A percentile compares a stretch with the other conserved stretches of the same genome.
Conservation (phyloP, 2,329 filamentous ascomycete species). For the Pseudogymnoascus sp. region DNA sequence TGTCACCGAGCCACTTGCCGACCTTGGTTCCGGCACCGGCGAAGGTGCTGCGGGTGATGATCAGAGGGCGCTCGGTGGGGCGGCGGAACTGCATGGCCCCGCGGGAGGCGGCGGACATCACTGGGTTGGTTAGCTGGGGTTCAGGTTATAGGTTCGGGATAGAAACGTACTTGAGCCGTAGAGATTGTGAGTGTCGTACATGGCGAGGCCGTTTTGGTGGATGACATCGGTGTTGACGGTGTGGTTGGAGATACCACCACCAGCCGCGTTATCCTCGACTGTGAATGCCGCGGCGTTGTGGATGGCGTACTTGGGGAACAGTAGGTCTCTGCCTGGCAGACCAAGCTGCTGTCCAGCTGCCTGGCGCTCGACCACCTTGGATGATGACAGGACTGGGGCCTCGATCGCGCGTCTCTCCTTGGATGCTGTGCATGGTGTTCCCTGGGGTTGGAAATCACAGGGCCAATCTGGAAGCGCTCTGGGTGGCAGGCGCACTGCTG, state of each 20-base stretch:
- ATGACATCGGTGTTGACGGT: slow-evolving; percentile 60
- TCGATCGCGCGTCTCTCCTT: slow-evolving; percentile 18
- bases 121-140: slow-evolving; percentile 20
- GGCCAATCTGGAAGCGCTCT: slow-evolving; percentile 62
- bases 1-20: slow-evolving; percentile 53
- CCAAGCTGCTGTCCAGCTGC: slow-evolving; percentile 40
- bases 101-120: slow-evolving; percentile 62
- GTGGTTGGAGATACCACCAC: slow-evolving; percentile 43
- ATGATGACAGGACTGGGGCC: background rate
- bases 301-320: slow-evolving; percentile 57
- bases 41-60: slow-evolving; percentile 71
- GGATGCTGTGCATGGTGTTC: slow-evolving; percentile 29
- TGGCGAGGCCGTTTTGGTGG: slow-evolving; percentile 56
- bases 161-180: slow-evolving; percentile 50
- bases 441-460: slow-evolving; percentile 53
- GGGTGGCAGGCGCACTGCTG: slow-evolving; percentile 53
- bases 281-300: slow-evolving; percentile 49
- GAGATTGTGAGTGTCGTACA: slow-evolving; percentile 71
- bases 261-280: slow-evolving; percentile 33
- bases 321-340: slow-evolving; percentile 52
- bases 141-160: background rate
- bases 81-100: slow-evolving; percentile 58
- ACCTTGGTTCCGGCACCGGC: slow-evolving; percentile 60
- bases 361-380: slow-evolving; percentile 12
- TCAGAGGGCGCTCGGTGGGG: slow-evolving; percentile 53